Evolutionary conservation across 352 stramenopile genomes (phyloP).

Genomic region (Pythium phragmitis): DNA sequence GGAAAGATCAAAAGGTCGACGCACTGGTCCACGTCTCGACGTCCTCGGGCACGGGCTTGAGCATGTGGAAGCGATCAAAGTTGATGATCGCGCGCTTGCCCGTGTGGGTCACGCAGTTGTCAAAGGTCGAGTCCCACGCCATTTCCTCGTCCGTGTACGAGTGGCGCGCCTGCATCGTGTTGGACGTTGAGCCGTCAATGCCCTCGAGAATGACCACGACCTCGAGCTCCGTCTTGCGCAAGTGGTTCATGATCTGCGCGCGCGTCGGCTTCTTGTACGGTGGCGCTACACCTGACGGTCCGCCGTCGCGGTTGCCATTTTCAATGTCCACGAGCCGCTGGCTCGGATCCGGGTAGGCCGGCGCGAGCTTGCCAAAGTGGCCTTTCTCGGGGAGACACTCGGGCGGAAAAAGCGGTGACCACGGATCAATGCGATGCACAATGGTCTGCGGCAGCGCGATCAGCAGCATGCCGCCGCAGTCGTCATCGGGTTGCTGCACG

Average conservation of each 20-base stretch:
- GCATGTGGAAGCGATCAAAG: constrained; percentile 81
- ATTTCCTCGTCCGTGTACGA: constrained; percentile 84
- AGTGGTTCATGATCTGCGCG: constrained; percentile 66
- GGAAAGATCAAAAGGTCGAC: constrained; percentile 18
- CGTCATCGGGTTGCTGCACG: constrained; percentile 87
- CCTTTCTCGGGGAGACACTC: constrained; percentile 59
- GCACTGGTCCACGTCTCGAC: constrained; percentile 26
- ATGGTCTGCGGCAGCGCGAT: constrained; percentile 83
- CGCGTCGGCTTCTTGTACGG: constrained; percentile 68
- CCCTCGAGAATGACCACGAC: constrained; percentile 82
- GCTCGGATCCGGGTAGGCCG: constrained; percentile 69
- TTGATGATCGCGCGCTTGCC: constrained; percentile 60
- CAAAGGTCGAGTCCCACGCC: constrained; percentile 78
- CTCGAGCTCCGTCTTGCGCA: constrained; percentile 68
- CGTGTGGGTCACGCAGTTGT: constrained; percentile 68
- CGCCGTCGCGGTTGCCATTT: constrained; percentile 79
- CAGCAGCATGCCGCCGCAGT: constrained; percentile 74
- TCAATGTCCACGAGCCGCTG: constrained; percentile 78
- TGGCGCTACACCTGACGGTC: constrained; percentile 14
- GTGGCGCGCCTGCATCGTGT: constrained; percentile 85
- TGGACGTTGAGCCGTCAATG: constrained; percentile 83
- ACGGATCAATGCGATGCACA: constrained; percentile 85
- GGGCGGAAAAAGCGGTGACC: constrained; percentile 77
- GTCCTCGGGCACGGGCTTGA: constrained; percentile 65
- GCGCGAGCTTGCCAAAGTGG: constrained; percentile 49